Conservation (phyloP, 2,329 filamentous ascomycete species). For the Pyricularia sp. region DNA sequence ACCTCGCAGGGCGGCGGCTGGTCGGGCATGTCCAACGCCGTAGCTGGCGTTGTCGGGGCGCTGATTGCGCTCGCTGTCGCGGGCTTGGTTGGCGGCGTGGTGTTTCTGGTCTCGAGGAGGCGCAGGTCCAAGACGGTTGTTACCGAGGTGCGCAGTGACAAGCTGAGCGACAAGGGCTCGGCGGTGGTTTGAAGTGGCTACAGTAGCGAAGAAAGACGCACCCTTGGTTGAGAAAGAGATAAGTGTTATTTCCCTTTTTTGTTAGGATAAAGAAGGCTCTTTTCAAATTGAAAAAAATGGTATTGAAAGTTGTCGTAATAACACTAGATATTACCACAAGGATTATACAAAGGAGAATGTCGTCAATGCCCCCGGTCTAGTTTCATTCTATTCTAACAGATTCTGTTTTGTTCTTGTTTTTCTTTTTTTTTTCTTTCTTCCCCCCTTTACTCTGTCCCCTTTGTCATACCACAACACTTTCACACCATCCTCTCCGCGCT, state of each 20-base stretch:
- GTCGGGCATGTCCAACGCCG: constrained; percentile 1
- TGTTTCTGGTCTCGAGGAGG: not conserved
- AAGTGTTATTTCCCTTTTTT: too few species aligned
- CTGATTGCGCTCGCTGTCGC: not conserved
- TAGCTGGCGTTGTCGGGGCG: not conserved
- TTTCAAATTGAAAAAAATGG: not conserved
- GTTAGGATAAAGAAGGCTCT: too few species aligned
- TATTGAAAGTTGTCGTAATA: not conserved
- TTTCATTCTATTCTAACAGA: not conserved
- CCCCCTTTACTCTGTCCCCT: not conserved
- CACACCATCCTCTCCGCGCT: not conserved
- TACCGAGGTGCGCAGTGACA: not conserved
- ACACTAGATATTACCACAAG: not conserved
- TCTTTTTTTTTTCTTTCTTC: not conserved
- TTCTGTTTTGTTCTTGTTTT: not conserved
- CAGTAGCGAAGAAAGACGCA: not conserved
- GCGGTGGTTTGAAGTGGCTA: not conserved
- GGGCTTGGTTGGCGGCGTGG: not conserved
- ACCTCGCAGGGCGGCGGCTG: not conserved
- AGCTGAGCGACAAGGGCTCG: not conserved
- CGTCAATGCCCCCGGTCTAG: not conserved
- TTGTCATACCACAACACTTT: not conserved
- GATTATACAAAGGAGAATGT: not conserved
- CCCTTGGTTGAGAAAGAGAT: not conserved
- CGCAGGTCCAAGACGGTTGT: not conserved